Percentiles rank a stretch among this genome's conserved stretches.
Conservation (phyloP, 345 rosid genomes). For the Citrus cavaleriei region DNA sequence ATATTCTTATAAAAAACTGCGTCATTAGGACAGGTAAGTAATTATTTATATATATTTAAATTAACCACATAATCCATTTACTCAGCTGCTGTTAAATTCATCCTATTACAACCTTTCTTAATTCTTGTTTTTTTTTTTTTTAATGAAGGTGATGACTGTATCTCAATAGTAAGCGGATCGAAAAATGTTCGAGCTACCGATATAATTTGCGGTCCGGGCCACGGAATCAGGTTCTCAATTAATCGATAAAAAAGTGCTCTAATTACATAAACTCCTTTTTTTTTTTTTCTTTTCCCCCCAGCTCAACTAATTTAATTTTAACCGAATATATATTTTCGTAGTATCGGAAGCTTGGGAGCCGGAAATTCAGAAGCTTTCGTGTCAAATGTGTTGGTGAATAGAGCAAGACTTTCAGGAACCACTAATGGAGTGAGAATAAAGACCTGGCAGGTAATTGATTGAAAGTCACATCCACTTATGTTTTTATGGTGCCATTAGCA, state of each 20-base stretch:
- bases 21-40: slow-evolving; percentile 65
- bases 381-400: slow-evolving; percentile 64
- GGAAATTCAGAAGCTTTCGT: slow-evolving; percentile 53
- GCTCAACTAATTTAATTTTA: background rate
- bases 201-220: slow-evolving; percentile 92
- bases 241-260: background rate
- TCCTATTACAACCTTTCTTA: background rate
- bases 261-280: background rate
- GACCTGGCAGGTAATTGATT: slow-evolving; percentile 80
- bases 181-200: slow-evolving; percentile 70
- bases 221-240: slow-evolving; percentile 74
- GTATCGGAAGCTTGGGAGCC: slow-evolving; percentile 91
- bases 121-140: background rate
- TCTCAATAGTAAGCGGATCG: slow-evolving; percentile 85
- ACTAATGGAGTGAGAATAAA: slow-evolving; percentile 84
- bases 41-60: background rate
- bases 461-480: background rate
- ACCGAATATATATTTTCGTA: slow-evolving; percentile 26
- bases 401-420: slow-evolving; percentile 66
- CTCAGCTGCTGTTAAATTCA: background rate
- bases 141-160: slow-evolving; percentile 78
- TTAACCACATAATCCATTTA: background rate
- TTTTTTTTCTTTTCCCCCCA: no score
- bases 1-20: slow-evolving; percentile 52
- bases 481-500: background rate